Conservation (phyloP, 2,329 filamentous ascomycete genomes). For the Diaporthe humulicola region DNA sequence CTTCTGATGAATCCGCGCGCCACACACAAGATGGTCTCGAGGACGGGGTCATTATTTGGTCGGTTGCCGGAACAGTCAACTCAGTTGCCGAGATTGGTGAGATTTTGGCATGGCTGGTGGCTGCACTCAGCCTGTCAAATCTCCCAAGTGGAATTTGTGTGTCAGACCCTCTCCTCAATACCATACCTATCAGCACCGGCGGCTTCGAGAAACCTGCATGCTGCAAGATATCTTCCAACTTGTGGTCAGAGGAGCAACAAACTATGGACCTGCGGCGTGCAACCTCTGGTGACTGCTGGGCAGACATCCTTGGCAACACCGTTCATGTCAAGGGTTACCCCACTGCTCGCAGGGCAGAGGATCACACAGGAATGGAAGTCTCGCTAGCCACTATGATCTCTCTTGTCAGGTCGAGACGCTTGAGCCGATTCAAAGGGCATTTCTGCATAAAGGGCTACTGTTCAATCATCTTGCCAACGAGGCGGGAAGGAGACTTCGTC, state of each 20-base stretch:
- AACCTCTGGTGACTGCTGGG: conserved; percentile 46
- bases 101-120: conserved; percentile 52
- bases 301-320: conserved; percentile 46
- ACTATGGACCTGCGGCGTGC: conserved; percentile 32
- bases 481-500: conserved; percentile 40
- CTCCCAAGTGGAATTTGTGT: background rate
- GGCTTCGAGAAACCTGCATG: background rate
- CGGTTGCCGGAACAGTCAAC: conserved; percentile 2
- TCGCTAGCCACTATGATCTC: conserved; percentile 47
- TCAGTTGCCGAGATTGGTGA: conserved; percentile 51
- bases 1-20: background rate
- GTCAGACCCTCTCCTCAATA: background rate
- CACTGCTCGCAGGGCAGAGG: conserved; percentile 41
- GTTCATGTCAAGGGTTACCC: conserved; percentile 50
- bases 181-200: conserved; percentile 39
- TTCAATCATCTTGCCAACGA: conserved; percentile 48
- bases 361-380: conserved; percentile 49
- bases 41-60: background rate
- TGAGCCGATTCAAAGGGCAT: conserved; percentile 45
- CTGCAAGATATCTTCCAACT: conserved; percentile 39
- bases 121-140: conserved; percentile 44
- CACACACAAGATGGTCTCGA: background rate
- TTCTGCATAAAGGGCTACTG: conserved; percentile 52
- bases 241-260: conserved; percentile 22
- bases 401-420: conserved; percentile 40